Evolutionary conservation across 371 early-diverging fungal species (phyloP).

Genomic region (Mortierella sp.): DNA sequence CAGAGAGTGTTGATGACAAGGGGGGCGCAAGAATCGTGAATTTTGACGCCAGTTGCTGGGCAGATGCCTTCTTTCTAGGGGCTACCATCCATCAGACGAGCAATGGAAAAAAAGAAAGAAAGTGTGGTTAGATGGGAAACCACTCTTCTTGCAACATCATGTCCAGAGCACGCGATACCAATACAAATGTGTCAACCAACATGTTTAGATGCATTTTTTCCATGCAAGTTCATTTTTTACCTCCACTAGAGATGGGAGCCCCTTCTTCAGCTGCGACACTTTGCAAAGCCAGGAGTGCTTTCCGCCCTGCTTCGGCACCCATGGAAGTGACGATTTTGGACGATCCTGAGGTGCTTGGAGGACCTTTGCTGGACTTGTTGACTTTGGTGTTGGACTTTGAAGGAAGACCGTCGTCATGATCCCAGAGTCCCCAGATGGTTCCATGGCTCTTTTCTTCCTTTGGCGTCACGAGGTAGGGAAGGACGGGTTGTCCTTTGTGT

Average conservation of each 20-base stretch:
- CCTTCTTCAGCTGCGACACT: constrained; percentile 54
- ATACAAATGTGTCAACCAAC: constrained; percentile 1
- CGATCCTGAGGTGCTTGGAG: constrained; percentile 51
- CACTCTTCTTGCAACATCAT: background rate
- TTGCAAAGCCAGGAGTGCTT: constrained; percentile 48
- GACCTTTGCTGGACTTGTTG: constrained; percentile 37
- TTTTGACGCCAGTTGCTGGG: constrained; percentile 51
- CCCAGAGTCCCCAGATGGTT: constrained; percentile 55
- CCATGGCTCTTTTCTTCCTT: constrained; percentile 56
- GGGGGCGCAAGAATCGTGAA: constrained; percentile 52
- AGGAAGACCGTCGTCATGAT: constrained; percentile 40
- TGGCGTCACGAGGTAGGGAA: constrained; percentile 51
- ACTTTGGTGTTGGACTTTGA: constrained; percentile 28
- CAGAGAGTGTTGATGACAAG: constrained; percentile 30
- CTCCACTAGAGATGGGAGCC: constrained; percentile 29
- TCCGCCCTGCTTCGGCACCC: constrained; percentile 52
- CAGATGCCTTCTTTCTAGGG: constrained; percentile 42
- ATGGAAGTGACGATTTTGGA: constrained; percentile 55
- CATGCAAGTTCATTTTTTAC: constrained; percentile 15
- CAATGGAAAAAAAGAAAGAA: background rate
- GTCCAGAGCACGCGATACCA: background rate
- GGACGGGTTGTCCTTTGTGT: constrained; percentile 52
- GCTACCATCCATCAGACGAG: constrained; percentile 11
- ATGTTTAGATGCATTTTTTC: background rate
- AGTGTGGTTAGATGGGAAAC: background rate